Base-by-base conservation (phyloP, 1,139 yeast species). In the Nakaseomyces uthaithaninus region DNA sequence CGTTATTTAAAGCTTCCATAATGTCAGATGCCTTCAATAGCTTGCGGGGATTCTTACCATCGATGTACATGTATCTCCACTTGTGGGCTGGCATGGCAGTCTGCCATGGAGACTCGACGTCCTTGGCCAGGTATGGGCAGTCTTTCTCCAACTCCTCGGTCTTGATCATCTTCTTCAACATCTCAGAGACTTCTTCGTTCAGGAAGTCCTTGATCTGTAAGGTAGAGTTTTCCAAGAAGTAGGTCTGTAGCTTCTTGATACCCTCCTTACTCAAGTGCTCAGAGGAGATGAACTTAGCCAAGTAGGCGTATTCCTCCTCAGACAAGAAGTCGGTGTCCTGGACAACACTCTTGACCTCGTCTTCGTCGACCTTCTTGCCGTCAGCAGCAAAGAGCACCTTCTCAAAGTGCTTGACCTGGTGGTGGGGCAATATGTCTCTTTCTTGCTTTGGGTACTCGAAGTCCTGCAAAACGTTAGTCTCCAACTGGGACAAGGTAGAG, bases 61-160 rank as follows among this genome's bases (percentile, higher is more conserved):
- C 93, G 35, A 89, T 69, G 57, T 86, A 91, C 70, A 87, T 62
- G 60, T 72, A 93, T 47, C 96, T 68, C 63, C 86, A 91, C 57
- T 93, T 87, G 59, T 89, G 97, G 8, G 96, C 94, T 12, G 98
- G 97, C 31, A 83, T 75, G 0, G 97, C 93, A 37, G 89, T 71
- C 49, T 82, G 78, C 98, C 98, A 93, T 2, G 95, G 95, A 42
- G 62, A 66, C 12, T 56, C 45, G 1, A 86, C 75, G 23, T 84
- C 84, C 2, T 60, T 55, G 6, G 81, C 71, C 1, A 57, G 62
- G 37, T 63, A 65, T 2, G 96, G 95, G 49, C 79, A 74, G n/a
- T 67, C 65, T 36, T 77, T 76, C 41, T 72, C 67, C 12, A 75
- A 55, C 55, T 82, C 91, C 20, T 67, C 58, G 16, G 58, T 48